Conservation (phyloP, 192 early-diverging fungal genomes). For the Coemansia umbellata region DNA sequence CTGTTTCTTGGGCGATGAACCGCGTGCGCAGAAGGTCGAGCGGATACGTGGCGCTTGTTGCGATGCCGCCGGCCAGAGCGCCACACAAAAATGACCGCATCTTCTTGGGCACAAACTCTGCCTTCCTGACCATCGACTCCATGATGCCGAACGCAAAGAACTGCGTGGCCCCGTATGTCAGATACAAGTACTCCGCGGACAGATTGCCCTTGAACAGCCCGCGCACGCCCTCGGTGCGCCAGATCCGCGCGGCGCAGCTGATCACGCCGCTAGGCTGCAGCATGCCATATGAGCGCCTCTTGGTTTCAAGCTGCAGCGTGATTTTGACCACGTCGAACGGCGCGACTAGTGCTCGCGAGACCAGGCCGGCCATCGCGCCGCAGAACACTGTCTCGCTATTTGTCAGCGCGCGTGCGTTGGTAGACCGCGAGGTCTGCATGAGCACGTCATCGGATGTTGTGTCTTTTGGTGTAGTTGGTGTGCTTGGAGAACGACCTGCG, state of each 20-base stretch:
- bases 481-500: neutral
- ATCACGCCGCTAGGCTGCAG: slow-evolving; percentile 58
- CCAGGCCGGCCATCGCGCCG: slow-evolving; percentile 44
- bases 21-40: slow-evolving; percentile 92
- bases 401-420: slow-evolving; percentile 21
- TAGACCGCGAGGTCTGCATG: slow-evolving; percentile 18
- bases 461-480: slow-evolving; percentile 1
- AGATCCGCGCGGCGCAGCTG: slow-evolving; percentile 64
- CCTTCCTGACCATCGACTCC: slow-evolving; percentile 21
- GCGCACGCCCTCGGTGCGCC: slow-evolving; percentile 75
- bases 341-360: slow-evolving; percentile 72
- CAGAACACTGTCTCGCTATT: slow-evolving; percentile 33
- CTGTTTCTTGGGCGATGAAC: slow-evolving; percentile 78
- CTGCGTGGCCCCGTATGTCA: slow-evolving; percentile 85
- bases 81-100: slow-evolving; percentile 69
- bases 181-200: slow-evolving; percentile 88
- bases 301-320: slow-evolving; percentile 56
- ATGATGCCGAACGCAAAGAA: slow-evolving; percentile 73
- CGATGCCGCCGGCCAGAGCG: slow-evolving; percentile 70
- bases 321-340: slow-evolving; percentile 96
- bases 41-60: slow-evolving; percentile 86
- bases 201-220: slow-evolving; percentile 93
- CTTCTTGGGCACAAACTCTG: slow-evolving; percentile 22
- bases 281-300: neutral
- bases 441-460: too few species aligned